Conservation (phyloP, 1,284 basidiomycete genomes). For the Ustilago lituana region DNA sequence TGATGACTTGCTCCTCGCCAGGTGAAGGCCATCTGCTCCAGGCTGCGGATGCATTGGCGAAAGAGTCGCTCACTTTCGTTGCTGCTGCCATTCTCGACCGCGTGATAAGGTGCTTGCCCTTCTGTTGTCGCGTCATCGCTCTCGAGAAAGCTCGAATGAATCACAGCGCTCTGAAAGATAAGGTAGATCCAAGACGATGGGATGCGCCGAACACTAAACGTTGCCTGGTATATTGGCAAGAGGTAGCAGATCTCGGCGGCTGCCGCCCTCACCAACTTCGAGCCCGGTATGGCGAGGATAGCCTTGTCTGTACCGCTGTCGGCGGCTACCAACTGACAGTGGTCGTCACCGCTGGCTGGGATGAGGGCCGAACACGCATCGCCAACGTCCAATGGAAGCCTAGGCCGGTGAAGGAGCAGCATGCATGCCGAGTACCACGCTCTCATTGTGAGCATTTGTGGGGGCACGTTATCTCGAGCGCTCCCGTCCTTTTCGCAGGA, state of each 20-base stretch:
- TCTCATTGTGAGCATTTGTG: conserved; percentile 26
- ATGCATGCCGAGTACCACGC: conserved; percentile 25
- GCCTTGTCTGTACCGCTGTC: too few relatives aligned
- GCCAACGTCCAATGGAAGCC: conserved; percentile 15
- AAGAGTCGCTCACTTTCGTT: conserved; percentile 11
- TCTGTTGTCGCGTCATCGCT: background rate
- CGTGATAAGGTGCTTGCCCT: too few relatives aligned
- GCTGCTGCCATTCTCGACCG: too few relatives aligned
- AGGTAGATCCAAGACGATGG: conserved; percentile 30
- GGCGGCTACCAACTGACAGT: too few relatives aligned
- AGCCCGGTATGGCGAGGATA: conserved; percentile 1
- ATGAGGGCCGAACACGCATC: too few relatives aligned
- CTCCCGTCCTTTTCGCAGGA: too few relatives aligned
- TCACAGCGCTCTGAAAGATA: conserved; percentile 28
- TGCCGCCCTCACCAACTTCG: conserved; percentile 6
- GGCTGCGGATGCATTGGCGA: conserved; percentile 18
- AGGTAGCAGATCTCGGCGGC: conserved; percentile 23
- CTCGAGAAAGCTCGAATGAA: conserved; percentile 20
- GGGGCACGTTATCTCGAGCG: conserved; percentile 6
- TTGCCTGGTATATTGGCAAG: conserved; percentile 16
- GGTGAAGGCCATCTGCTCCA: conserved; percentile 16
- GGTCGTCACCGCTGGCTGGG: too few relatives aligned
- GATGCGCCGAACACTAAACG: conserved; percentile 19
- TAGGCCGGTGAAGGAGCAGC: conserved; percentile 17
- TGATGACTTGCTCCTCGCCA: conserved; percentile 29